Evolutionary conservation across 306 rosid species (phyloP), one percentile per base, ranked within the genome.

Genomic region (Prunus armeniaca): DNA sequence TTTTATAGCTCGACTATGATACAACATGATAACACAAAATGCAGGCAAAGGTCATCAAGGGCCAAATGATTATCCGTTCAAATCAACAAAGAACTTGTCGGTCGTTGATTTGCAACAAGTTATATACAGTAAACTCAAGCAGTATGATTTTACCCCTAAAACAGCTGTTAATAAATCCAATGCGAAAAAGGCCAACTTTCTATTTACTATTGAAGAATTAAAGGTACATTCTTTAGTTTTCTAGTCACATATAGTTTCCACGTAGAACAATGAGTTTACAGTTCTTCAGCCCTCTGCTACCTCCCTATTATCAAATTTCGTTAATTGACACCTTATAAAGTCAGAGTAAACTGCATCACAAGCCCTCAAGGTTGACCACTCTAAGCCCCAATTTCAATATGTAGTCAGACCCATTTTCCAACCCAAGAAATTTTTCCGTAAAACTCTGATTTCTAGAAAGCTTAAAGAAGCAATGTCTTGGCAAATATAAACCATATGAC

Each of bases 401-500:
- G 45, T 8, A 51, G 55, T 43, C 56, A 64, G 63, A 65, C 43
- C 74, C 72, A 19, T 45, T n/a, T 55, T 3, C 50, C 54, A 46
- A 18, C n/a, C 41, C 20, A 18, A 11, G 47, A 24, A 76, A 41
- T 38, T 22, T 22, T 19, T 18, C 10, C 66, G 24, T 25, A 18
- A 7, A 15, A 22, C n/a, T 20, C 69, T 9, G 30, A n/a, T 5
- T 8, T 61, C 54, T 2, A 32, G 30, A 8, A 20, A 70, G 63
- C n/a, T 49, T 7, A 51, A 76, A 76, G 55, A 75, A 65, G 34
- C 41, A 67, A 56, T 57, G 55, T 22, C 66, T 34, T 24, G 57
- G 57, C 28, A 52, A 71, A 30, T 47, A 15, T 49, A 65, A 27
- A 28, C 67, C 56, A 54, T n/a, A 34, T 8, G 65, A 52, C 65